Percentiles rank a stretch among this genome's conserved stretches.
Conservation (phyloP, 371 early-diverging fungal genomes). For the Circinella minor region DNA sequence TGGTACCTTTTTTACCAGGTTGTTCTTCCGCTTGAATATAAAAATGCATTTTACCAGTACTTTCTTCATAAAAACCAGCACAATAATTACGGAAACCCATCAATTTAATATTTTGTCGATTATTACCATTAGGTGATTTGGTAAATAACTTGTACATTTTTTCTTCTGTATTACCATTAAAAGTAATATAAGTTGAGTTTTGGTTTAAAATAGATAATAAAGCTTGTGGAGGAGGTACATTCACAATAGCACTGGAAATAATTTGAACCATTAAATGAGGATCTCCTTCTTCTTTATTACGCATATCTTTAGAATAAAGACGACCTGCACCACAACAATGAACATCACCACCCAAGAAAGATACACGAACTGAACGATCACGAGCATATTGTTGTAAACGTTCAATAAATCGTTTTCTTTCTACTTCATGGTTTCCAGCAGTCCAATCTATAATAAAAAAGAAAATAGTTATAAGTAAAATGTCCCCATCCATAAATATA, state of each 20-base stretch:
- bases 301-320: slow-evolving; percentile 52
- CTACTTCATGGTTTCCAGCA: slow-evolving; percentile 69
- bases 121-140: slow-evolving; percentile 43
- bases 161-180: slow-evolving; percentile 43
- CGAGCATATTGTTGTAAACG: slow-evolving; percentile 71
- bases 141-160: slow-evolving; percentile 48
- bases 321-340: slow-evolving; percentile 82
- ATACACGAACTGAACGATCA: slow-evolving; percentile 70
- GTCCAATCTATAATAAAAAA: slow-evolving; percentile 71
- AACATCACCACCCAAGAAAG: slow-evolving; percentile 86
- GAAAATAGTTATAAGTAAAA: too few species aligned
- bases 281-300: slow-evolving; percentile 61
- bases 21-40: slow-evolving; percentile 54
- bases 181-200: slow-evolving; percentile 35
- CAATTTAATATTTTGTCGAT: slow-evolving; percentile 39
- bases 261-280: slow-evolving; percentile 77
- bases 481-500: neutral
- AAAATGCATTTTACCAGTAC: slow-evolving; percentile 44
- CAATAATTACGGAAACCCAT: slow-evolving; percentile 40
- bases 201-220: slow-evolving; percentile 43
- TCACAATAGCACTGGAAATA: slow-evolving; percentile 80
- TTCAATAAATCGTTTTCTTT: slow-evolving; percentile 69
- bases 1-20: slow-evolving; percentile 46
- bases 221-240: slow-evolving; percentile 54
- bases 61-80: slow-evolving; percentile 46